These are phyloP conservation scores for Globisporangium paddicum DNA, from an alignment of 352 stramenopile species.

Conservation along the genomic window DNA sequence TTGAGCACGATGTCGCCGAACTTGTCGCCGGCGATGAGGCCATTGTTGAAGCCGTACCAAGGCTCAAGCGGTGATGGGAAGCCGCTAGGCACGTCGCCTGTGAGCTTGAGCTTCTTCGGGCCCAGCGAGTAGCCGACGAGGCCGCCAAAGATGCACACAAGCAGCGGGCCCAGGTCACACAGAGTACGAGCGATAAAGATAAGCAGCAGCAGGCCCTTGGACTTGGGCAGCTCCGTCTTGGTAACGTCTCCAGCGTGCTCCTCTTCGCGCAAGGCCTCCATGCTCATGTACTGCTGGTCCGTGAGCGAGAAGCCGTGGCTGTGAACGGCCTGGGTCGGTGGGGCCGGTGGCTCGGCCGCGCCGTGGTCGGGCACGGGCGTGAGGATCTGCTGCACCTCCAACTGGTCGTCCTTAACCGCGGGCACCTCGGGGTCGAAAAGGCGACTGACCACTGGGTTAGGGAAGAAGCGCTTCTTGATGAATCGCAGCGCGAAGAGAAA, in stretches of 20 bases:
- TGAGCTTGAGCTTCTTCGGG: constrained; percentile 57
- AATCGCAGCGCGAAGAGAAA: constrained; percentile 41
- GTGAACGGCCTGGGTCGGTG: constrained; percentile 13
- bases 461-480: constrained; percentile 39
- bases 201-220: constrained; percentile 14
- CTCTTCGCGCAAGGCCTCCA: constrained; percentile 15
- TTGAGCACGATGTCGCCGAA: constrained; percentile 52
- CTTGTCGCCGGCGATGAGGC: constrained; percentile 28
- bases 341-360: constrained; percentile 1
- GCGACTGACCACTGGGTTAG: constrained; percentile 19
- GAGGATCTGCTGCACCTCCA: constrained; percentile 11
- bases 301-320: constrained; percentile 35
- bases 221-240: constrained; percentile 12
- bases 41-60: constrained; percentile 50
- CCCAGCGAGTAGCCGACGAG: constrained; percentile 41
- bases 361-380: constrained; percentile 9
- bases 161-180: constrained; percentile 55
- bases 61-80: constrained; percentile 37
- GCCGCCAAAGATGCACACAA: constrained; percentile 70
- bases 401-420: constrained; percentile 2
- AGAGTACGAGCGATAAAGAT: constrained; percentile 37
- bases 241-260: neutral
- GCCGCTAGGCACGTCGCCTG: constrained; percentile 56
- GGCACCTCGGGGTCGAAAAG: constrained; percentile 22
- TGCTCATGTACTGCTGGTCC: constrained; percentile 39